Base-by-base conservation (phyloP, 495 filamentous ascomycete species). In the Viridothelium virens region DNA sequence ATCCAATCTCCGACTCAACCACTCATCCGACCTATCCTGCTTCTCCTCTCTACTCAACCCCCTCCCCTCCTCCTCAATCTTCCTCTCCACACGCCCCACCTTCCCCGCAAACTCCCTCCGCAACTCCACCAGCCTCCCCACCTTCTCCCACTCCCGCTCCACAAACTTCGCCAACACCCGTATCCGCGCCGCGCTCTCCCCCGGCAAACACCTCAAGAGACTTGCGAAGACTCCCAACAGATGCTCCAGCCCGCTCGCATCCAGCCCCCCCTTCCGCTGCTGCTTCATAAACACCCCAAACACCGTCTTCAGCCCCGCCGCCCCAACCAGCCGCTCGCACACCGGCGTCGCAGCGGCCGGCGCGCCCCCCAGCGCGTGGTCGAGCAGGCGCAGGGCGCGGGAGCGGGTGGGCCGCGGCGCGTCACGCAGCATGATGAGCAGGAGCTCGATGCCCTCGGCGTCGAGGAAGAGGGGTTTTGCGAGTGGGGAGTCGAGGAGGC, bases 211-310 rank as follows among this genome's bases (percentile, higher is more conserved):
- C 16, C 92, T 88, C 1, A 99, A 81, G 72, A 99, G 81, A 0
- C 89, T 89, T 2, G 90, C 86, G 63, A 97, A 92, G 7, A 97
- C 92, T 16, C 91, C 90, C 46, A 99, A 80, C 9, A 99, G 78
- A 71, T 97, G 95, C 71, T 97, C 93, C 0, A 85, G 87, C 2
- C 83, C 84, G 71, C 85, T 79, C 34, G 73, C 77, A 70, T 94
- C 70, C n/a, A 18, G 46, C 5, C 16, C 37, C 37, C 7, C 89
- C 75, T 86, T 83, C 79, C 84, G 68, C 65, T 79, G 70, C 77
- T 89, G 91, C 76, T 91, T 96, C 89, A 95, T 93, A 77, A 97
- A 96, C 75, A 90, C 83, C 12, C 86, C 85, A 69, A 97, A 97
- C 0, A 91, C 73, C 0, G 89, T 87, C 74, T 93, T 92, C 9